Evolutionary conservation across 2,329 filamentous ascomycete species (phyloP).

Genomic region (Fusarium sp.): DNA sequence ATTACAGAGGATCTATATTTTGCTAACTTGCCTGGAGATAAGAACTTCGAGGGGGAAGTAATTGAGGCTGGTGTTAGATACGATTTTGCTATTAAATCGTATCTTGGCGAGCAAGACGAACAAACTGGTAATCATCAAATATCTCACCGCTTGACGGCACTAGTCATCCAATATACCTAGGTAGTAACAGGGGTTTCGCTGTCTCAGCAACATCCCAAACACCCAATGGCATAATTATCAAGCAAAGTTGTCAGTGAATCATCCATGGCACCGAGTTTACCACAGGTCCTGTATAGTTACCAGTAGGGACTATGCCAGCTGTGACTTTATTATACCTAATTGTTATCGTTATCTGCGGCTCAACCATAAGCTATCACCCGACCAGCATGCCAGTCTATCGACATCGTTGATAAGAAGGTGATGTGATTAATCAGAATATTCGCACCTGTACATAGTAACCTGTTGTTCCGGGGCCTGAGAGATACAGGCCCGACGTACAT

Average conservation of each 20-base stretch:
- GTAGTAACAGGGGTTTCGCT: slow-evolving; percentile 7
- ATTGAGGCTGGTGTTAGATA: not conserved
- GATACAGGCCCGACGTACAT: not conserved
- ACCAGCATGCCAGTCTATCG: too few species aligned
- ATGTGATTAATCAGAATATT: not conserved
- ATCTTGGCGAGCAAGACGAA: slow-evolving; percentile 3
- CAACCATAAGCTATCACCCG: not conserved
- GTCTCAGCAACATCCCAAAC: slow-evolving; percentile 7
- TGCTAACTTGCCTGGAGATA: not conserved
- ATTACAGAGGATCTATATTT: not conserved
- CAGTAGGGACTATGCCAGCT: not conserved
- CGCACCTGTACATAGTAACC: not conserved
- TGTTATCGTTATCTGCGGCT: not conserved
- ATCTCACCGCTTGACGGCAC: slow-evolving; percentile 16
- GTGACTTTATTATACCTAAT: not conserved
- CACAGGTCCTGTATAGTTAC: slow-evolving; percentile 1
- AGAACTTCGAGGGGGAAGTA: not conserved
- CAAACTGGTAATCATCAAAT: not conserved
- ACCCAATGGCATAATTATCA: slow-evolving; percentile 1
- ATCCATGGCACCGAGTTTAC: not conserved
- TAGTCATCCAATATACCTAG: not conserved
- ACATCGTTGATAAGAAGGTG: not conserved
- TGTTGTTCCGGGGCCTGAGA: not conserved
- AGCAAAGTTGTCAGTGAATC: not conserved
- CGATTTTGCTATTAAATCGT: not conserved